Conservation (phyloP, 2,329 filamentous ascomycete genomes). For the Clonostachys rosea region DNA sequence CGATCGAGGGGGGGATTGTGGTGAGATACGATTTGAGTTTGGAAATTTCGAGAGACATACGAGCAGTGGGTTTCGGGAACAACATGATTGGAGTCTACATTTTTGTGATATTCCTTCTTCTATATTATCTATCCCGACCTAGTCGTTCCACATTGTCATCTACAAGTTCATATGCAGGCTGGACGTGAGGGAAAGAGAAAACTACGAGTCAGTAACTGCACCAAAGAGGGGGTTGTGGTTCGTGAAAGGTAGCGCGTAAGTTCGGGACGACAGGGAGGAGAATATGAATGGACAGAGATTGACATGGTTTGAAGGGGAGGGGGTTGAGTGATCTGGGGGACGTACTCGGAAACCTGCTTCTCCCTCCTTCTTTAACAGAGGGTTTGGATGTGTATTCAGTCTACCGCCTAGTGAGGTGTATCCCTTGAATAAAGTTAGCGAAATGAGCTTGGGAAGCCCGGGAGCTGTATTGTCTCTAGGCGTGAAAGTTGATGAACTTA, state of each 20-base stretch:
- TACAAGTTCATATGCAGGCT: conserved; percentile 63
- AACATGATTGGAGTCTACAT: too few species aligned
- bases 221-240: too few species aligned
- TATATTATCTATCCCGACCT: conserved; percentile 57
- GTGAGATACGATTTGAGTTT: too few species aligned
- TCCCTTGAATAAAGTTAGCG: conserved; percentile 37
- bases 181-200: too few species aligned
- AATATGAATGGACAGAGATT: conserved; percentile 41
- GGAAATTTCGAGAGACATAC: too few species aligned
- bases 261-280: too few species aligned
- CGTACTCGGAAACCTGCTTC: not conserved
- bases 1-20: too few species aligned
- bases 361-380: conserved; percentile 22
- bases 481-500: conserved; percentile 10
- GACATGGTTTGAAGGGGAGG: too few species aligned
- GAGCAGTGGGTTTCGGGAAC: too few species aligned
- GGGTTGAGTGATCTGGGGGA: too few species aligned
- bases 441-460: not conserved
- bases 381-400: conserved; percentile 86
- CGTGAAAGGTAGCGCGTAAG: conserved; percentile 62
- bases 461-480: not conserved
- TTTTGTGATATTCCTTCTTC: not conserved
- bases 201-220: too few species aligned
- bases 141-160: conserved; percentile 75
- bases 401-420: conserved; percentile 92